Evolutionary conservation across 495 filamentous ascomycete species (phyloP).

Genomic region (Delitschia confertaspora): DNA sequence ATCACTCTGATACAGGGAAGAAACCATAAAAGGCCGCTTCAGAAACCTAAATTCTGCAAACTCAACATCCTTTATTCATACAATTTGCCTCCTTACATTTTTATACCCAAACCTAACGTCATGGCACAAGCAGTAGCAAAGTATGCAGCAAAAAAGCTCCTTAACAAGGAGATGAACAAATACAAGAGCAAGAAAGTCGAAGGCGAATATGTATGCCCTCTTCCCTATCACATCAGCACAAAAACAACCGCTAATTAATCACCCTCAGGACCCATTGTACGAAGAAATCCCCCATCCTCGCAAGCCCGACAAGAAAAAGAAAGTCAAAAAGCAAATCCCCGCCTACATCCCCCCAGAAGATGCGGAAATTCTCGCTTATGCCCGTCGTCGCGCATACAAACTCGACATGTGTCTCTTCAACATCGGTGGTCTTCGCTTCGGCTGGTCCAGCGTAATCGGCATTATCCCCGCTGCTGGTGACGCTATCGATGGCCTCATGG

Average conservation of each 20-base stretch:
- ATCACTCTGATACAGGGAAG: not conserved
- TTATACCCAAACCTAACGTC: conserved; percentile 5
- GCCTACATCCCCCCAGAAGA: conserved; percentile 65
- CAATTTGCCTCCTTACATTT: too few species aligned
- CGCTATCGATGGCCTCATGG: conserved; percentile 56
- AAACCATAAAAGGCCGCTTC: conserved; percentile 1
- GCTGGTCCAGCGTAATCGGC: conserved; percentile 74
- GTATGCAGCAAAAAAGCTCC: conserved; percentile 37
- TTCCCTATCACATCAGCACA: not conserved
- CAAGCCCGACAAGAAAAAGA: conserved; percentile 32
- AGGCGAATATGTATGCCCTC: conserved; percentile 18
- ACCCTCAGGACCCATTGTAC: conserved; percentile 36
- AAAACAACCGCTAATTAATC: not conserved
- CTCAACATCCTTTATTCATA: not conserved
- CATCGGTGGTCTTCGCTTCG: conserved; percentile 66
- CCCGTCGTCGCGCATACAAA: conserved; percentile 70
- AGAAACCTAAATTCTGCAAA: not conserved
- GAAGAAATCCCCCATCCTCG: conserved; percentile 27
- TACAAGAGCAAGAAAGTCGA: conserved; percentile 31
- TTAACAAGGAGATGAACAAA: conserved; percentile 33
- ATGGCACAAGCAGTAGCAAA: conserved; percentile 35
- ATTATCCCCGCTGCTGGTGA: conserved; percentile 72
- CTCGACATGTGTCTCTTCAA: conserved; percentile 75
- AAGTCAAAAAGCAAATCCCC: conserved; percentile 38
- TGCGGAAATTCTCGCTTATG: conserved; percentile 63